phyloP scores from a whole-genome alignment of 108 stramenopile species.

The Schizochytrium sp. region DNA sequence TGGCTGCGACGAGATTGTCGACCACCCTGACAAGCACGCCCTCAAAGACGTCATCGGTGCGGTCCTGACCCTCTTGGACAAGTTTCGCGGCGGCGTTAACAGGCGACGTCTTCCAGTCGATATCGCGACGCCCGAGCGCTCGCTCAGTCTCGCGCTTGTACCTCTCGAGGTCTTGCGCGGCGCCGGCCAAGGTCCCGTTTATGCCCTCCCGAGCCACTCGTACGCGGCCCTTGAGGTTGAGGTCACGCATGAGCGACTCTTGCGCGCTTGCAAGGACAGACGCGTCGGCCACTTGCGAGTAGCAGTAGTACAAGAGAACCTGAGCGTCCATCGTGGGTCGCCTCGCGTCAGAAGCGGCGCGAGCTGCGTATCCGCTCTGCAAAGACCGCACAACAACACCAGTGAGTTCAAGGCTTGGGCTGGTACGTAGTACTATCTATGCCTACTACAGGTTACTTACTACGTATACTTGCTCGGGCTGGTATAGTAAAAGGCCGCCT shows the following conservation, averaged over 20 bases:
- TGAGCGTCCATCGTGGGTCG: too few species aligned
- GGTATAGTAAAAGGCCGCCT: too few species aligned
- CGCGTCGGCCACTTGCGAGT: background rate
- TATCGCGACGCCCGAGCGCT: background rate
- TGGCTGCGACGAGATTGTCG: background rate
- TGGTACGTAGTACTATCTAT: too few species aligned
- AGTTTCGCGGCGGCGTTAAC: background rate
- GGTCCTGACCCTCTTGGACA: background rate
- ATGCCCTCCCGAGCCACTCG: background rate
- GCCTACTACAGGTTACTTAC: too few species aligned
- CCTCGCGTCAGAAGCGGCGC: too few species aligned
- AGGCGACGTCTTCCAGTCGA: background rate
- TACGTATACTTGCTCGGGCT: too few species aligned
- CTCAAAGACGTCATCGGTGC: background rate
- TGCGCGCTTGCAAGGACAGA: background rate
- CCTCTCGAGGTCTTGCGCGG: background rate
- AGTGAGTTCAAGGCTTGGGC: too few species aligned
- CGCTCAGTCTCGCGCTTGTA: background rate
- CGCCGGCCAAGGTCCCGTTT: background rate
- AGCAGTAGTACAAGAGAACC: conserved; percentile 3
- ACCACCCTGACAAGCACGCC: background rate
- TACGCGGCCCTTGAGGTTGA: background rate
- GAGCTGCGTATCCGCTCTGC: too few species aligned
- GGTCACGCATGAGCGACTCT: background rate
- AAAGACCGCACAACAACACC: too few species aligned